These are phyloP conservation scores for Bertia moriformis DNA, from an alignment of 2,329 filamentous ascomycete species.

Conservation along the genomic window DNA sequence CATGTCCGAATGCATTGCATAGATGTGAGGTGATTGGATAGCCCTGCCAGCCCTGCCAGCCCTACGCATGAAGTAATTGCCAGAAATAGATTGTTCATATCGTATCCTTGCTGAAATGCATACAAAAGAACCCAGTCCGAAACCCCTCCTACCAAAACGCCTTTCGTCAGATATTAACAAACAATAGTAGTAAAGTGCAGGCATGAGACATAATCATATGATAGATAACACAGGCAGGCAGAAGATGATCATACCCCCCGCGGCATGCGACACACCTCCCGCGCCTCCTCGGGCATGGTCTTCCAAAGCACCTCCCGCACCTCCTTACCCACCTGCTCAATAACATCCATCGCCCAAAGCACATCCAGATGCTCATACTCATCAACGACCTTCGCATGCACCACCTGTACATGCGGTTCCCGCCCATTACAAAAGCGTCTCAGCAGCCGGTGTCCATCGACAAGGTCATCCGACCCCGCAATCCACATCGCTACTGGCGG, in stretches of 20 bases:
- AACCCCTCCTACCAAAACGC: too few relatives aligned
- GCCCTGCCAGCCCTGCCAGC: too few relatives aligned
- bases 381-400: conserved; percentile 70
- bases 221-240: neutral
- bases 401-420: conserved; percentile 68
- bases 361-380: conserved; percentile 91
- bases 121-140: too few relatives aligned
- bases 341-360: conserved; percentile 81
- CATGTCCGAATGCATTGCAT: too few relatives aligned
- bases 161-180: too few relatives aligned
- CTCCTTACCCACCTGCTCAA: conserved; percentile 70
- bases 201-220: too few relatives aligned
- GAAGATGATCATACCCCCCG: conserved; percentile 23
- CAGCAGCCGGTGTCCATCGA: conserved; percentile 66
- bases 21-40: too few relatives aligned
- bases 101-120: too few relatives aligned
- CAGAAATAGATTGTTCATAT: too few relatives aligned
- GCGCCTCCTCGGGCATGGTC: conserved; percentile 35
- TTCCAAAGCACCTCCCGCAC: conserved; percentile 73
- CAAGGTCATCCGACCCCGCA: conserved; percentile 66
- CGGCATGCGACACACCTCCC: conserved; percentile 46
- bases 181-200: too few relatives aligned
- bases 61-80: too few relatives aligned
- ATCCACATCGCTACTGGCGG: conserved; percentile 86
- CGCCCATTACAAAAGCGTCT: conserved; percentile 59